A percentile compares a stretch with the other conserved stretches of the same genome.
Conservation (phyloP, 192 early-diverging fungal species). For the Coemansia sp. region DNA sequence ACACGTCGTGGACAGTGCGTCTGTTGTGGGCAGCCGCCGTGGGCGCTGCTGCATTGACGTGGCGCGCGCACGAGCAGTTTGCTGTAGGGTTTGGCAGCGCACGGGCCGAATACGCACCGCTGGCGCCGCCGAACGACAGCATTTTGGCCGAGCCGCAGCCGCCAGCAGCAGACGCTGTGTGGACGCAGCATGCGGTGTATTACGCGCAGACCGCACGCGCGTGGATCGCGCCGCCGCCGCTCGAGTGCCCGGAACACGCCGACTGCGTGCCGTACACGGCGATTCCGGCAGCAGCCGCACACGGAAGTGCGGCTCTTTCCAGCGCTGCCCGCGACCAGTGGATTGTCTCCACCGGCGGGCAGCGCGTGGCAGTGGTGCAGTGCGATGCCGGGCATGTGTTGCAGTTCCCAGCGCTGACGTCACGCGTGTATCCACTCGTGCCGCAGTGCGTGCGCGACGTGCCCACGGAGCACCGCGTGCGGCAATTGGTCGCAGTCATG, state of each 20-base stretch:
- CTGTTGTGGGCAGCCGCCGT: constrained; percentile 15
- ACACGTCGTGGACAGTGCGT: constrained; percentile 20
- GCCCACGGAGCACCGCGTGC: constrained; percentile 39
- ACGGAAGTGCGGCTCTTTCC: neutral
- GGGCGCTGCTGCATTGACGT: constrained; percentile 14
- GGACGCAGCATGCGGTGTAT: constrained; percentile 21
- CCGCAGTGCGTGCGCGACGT: constrained; percentile 46
- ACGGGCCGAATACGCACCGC: constrained; percentile 25
- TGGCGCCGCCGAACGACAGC: constrained; percentile 24
- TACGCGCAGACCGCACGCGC: constrained; percentile 20
- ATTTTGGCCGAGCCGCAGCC: constrained; percentile 13
- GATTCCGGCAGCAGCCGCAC: constrained; percentile 13
- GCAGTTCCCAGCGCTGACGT: constrained; percentile 29
- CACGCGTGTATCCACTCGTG: constrained; percentile 23
- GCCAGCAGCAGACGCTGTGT: neutral
- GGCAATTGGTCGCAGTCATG: constrained; percentile 39
- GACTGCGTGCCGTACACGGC: constrained; percentile 35
- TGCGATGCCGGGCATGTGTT: constrained; percentile 46
- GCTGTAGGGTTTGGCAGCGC: constrained; percentile 40
- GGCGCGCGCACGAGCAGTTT: constrained; percentile 45
- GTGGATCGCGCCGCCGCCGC: constrained; percentile 25
- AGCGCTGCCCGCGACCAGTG: constrained; percentile 33
- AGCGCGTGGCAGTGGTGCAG: constrained; percentile 26
- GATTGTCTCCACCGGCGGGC: constrained; percentile 17
- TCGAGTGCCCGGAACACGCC: constrained; percentile 50